Conservation (phyloP, 2,329 filamentous ascomycete genomes). For the Chaetomiaceae sp. region DNA sequence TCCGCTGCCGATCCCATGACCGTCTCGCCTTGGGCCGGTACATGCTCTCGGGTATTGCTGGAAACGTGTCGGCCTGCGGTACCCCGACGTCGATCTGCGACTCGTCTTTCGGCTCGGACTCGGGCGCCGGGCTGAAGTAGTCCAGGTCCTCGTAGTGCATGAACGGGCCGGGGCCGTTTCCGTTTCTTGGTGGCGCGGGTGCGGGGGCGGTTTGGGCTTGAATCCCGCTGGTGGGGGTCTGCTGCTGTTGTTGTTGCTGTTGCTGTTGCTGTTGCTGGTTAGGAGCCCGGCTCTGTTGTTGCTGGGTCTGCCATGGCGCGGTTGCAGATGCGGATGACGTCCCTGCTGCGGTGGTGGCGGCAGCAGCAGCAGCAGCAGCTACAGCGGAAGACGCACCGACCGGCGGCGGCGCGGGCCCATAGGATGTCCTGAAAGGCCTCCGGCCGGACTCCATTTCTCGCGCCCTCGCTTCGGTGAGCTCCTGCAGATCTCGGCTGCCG, state of each 20-base stretch:
- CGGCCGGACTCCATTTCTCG: conserved; percentile 11
- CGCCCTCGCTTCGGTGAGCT: conserved; percentile 22
- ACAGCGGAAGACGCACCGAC: not conserved
- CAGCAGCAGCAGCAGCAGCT: not conserved
- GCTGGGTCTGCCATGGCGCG: not conserved
- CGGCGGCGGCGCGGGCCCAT: conserved; percentile 19
- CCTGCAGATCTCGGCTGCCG: conserved; percentile 20
- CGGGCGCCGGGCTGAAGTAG: conserved; percentile 15
- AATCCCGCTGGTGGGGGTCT: not conserved
- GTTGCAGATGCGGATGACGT: not conserved
- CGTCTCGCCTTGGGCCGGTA: conserved; percentile 10
- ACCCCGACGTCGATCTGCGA: conserved; percentile 8
- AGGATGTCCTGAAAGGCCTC: conserved; percentile 13
- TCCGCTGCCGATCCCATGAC: conserved; percentile 23
- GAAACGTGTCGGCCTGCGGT: conserved; percentile 17
- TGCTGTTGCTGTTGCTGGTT: not conserved
- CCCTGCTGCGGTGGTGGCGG: not conserved
- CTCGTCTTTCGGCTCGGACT: conserved; percentile 18
- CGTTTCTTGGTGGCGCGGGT: not conserved
- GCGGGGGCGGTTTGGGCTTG: too few relatives aligned
- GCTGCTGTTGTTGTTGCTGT: not conserved
- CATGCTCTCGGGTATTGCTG: conserved; percentile 8
- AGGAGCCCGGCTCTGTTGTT: not conserved
- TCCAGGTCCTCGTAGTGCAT: conserved; percentile 27
- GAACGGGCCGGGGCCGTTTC: conserved; percentile 16